Base-by-base conservation (phyloP, 2,329 filamentous ascomycete genomes). In the Phyllosticta citriasiana region DNA sequence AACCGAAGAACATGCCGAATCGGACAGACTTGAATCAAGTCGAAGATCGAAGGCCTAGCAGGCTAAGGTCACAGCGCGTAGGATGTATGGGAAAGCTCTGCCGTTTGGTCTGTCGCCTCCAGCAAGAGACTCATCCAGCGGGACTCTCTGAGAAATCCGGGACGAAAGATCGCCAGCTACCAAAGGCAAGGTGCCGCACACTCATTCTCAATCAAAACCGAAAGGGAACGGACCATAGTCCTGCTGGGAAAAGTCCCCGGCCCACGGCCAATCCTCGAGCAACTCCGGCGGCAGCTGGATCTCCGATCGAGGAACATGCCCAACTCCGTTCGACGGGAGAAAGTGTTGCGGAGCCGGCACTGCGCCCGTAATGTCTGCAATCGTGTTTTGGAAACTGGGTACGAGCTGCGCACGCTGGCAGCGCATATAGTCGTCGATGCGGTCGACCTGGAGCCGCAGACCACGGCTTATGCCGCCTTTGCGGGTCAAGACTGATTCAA, bases 381-480 rank as follows among this genome's bases (percentile, higher is more conserved):
- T 59, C 52, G 59, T 63, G 22, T 61, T 63, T 57, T 54, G 65
- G 55, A 60, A 68, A 62, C 16, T 64, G 40, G 19, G 65, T 67
- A 26, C 66, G 67, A 27, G 66, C 65, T 51, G 35, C 8, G 53
- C 47, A 25, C 55, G 60, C 33, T 62, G 55, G 16, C 55, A 9
- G 16, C 68, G 67, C 73, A 78, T 77, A 64, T 77, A 77, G 4
- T 72, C 69, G 63, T 80, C 78, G 19, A 80, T 79, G 40, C 71
- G 71, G 12, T 75, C 71, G 19, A 79, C 75, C 54, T 77, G 74
- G 14, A 69, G 65, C 19, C 74, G 71, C 2, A 80, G 69, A 22
- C 72, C 72, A 64, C 73, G 67, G 54, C 73, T 74, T 2, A 75
- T 74, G 35, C 73, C 75, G 10, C 72, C 68, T 2, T 73, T 70